Base-by-base conservation (phyloP, 257 asterid genomes). In the Fraxinus americana region DNA sequence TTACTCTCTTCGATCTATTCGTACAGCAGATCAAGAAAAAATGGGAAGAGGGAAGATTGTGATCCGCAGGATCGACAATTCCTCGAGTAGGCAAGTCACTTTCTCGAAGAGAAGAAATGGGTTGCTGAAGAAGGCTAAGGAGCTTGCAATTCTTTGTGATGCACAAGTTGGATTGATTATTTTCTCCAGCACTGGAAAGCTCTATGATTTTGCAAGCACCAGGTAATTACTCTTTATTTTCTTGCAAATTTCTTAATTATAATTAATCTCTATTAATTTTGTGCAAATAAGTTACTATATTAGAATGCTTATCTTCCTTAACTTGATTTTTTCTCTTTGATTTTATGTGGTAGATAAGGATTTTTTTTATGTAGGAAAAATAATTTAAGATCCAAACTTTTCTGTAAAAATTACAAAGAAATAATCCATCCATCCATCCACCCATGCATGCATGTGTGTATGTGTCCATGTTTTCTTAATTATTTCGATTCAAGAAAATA, bases 21-120 rank as follows among this genome's bases (percentile, higher is more conserved):
- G 34, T 52, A 0, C 2, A 9, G 48, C 10, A 38, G 35, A 36
- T 25, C 35, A 41, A 38, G 35, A 34, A 34, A 7, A 17, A 63
- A 87, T 87, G 91, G 91, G 89, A 3, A 41, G 91, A 38, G 91
- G 91, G 19, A 87, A 87, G 80, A 84, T 87, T 59, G 87, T 80
- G 83, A 87, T 87, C 16, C 87, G 83, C 1, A 45, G 91, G 75
- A 88, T 88, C 72, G 91, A 88, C 21, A 88, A 88, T 71, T 79
- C 87, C 27, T 85, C 91, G 1, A 88, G 82, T 16, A 73, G 91
- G 68, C 91, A 88, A 80, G 91, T 88, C 3, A 85, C 87, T 38
- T 87, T 87, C 81, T 87, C 90, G 0, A 87, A 87, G 85, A 75
- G 90, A 63, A 78, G 90, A 73, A 84, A 67, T 70, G 91, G 91